These are phyloP conservation scores for Magnusiomyces suaveolens DNA, from an alignment of 1,139 yeast species.

Conservation along the genomic window DNA sequence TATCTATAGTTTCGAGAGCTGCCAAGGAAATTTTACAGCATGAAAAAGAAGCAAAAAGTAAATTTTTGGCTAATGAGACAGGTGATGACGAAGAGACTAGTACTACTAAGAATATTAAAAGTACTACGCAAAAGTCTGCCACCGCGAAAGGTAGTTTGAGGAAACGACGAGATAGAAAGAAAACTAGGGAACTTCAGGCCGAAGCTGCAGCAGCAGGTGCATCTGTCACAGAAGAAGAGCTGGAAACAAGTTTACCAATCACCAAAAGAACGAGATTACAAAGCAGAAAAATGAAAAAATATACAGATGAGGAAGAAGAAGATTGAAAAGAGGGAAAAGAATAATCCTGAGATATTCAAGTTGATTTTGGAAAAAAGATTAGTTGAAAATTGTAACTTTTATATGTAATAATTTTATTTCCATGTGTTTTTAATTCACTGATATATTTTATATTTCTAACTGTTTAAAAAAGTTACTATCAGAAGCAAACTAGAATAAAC, in stretches of 20 bases:
- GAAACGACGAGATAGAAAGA: neutral
- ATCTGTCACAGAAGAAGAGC: neutral
- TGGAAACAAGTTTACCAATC: neutral
- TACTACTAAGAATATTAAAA: neutral
- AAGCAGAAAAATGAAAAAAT: neutral
- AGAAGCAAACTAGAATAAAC: neutral
- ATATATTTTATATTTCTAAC: neutral
- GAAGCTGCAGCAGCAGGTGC: neutral
- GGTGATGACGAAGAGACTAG: neutral
- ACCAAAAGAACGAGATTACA: neutral
- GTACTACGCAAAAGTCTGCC: neutral
- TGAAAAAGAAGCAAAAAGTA: neutral
- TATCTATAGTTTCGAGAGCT: neutral
- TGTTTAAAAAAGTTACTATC: neutral
- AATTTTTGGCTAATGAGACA: neutral
- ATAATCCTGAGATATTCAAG: no score
- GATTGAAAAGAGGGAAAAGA: neutral
- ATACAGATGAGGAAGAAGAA: neutral
- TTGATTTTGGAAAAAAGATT: neutral
- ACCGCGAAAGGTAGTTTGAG: neutral
- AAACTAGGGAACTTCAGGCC: neutral
- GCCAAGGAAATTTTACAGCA: neutral
- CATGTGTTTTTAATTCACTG: neutral
- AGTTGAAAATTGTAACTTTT: neutral
- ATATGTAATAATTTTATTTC: neutral